Base-by-base conservation (phyloP, 2,329 filamentous ascomycete genomes). In the Colletotrichum gloeosporioides region DNA sequence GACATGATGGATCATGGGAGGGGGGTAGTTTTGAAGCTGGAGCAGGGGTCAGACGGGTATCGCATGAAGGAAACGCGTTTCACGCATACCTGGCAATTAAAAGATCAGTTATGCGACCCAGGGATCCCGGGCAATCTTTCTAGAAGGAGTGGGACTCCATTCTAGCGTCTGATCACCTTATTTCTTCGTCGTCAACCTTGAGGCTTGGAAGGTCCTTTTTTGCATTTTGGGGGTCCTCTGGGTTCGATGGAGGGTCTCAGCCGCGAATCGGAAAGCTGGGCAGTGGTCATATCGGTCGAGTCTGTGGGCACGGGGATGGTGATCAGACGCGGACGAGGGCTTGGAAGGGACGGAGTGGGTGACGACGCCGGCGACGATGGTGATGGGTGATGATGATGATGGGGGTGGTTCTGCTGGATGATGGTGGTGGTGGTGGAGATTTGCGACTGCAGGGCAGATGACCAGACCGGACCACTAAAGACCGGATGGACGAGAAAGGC, bases 11-110 rank as follows among this genome's bases (percentile, higher is more conserved):
- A 67, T 75, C 53, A 57, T 44, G 66, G 66, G 61, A 71, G 66
- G 59, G 71, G 71, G 55, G 32, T 16, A 4, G 29, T 53, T 27
- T 59, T 74, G 74, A 77, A 66, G 69, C 74, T 70, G 34, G 61
- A 68, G 69, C 76, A 73, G 61, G 83, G 84, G 82, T 61, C 49
- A 64, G 65, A 69, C 64, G 70, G 74, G 74, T 74, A 76, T 79
- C 82, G 87, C 87, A 88, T 88, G 84, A 89, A 86, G 80, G 80
- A 85, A 84, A 85, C 82, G 81, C 80, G 84, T 87, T 86, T 86
- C 83, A 85, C 81, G 80, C 82, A 80, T 83, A 85, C 86, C 85
- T 84, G 83, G 86, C 81, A 88, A 88, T 88, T 86, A 88, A 87
- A 87, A 84, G 81, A 79, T 81, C 80, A 82, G 81, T 88, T 88